Conservation (phyloP, 1,284 basidiomycete genomes). For the Microbotryum scabiosae region DNA sequence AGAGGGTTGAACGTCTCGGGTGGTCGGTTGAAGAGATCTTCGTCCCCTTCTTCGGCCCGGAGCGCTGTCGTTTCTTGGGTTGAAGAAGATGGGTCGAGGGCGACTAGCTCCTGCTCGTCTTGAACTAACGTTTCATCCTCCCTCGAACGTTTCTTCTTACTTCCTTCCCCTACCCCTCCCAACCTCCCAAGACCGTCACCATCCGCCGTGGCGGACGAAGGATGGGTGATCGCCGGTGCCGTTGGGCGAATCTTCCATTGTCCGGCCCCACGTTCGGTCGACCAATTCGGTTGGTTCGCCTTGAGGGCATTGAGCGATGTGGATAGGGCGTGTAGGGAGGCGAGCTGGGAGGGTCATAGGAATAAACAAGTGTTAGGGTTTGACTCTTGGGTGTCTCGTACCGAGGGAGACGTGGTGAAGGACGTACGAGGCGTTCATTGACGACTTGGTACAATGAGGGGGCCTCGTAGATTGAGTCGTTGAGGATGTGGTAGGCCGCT, state of each 20-base stretch:
- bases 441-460: conserved; percentile 71
- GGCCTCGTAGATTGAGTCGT: conserved; percentile 74
- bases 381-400: no score
- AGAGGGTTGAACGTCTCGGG: conserved; percentile 28
- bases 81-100: no score
- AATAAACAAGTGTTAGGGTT: no score
- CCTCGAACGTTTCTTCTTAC: neutral
- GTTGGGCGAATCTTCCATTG: conserved; percentile 22
- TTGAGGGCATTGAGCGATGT: conserved; percentile 12
- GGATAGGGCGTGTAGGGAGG: conserved; percentile 20
- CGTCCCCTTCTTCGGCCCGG: neutral
- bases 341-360: neutral
- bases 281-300: conserved; percentile 16
- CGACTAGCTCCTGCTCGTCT: neutral
- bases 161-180: no score
- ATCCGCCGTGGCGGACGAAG: neutral
- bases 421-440: conserved; percentile 64
- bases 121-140: neutral
- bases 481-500: conserved; percentile 72
- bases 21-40: neutral
- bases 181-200: neutral
- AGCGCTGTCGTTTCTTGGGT: neutral
- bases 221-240: neutral
- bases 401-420: neutral
- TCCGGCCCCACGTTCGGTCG: conserved; percentile 4